phyloP scores from a whole-genome alignment of 306 rosid species.

The Vigna nakashimae region DNA sequence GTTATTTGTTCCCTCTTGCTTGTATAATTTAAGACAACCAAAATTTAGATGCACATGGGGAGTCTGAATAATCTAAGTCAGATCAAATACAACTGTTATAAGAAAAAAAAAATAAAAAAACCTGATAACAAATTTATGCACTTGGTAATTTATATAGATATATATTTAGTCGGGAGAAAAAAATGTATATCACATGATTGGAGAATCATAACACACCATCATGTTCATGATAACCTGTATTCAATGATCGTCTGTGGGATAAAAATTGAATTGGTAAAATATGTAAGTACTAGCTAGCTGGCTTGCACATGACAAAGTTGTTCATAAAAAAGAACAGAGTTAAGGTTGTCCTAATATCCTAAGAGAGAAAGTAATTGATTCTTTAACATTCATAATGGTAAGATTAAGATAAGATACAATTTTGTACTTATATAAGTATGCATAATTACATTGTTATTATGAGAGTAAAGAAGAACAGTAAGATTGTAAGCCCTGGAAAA shows the following conservation, averaged over 20 bases:
- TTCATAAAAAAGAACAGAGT: neutral
- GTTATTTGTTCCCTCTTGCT: neutral
- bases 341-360: slow-evolving; percentile 11
- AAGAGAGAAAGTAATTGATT: neutral
- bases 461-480: neutral
- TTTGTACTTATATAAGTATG: neutral
- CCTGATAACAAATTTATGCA: neutral
- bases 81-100: neutral
- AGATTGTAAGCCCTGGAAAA: neutral
- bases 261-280: neutral
- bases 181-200: slow-evolving; percentile 30
- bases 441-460: neutral
- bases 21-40: neutral
- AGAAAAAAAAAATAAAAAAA: neutral
- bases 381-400: neutral
- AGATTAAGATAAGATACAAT: neutral
- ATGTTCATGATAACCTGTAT: neutral
- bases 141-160: neutral
- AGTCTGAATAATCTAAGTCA: neutral
- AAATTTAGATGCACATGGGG: neutral
- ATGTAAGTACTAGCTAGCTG: neutral
- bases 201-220: slow-evolving; percentile 14
- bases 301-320: neutral
- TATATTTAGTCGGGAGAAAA: neutral
- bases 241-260: neutral